Evolutionary conservation across 2,329 filamentous ascomycete genomes (phyloP), one percentile per base, ranked within the genome.

Genomic region (Neophaeococcomyces mojaviensis): DNA sequence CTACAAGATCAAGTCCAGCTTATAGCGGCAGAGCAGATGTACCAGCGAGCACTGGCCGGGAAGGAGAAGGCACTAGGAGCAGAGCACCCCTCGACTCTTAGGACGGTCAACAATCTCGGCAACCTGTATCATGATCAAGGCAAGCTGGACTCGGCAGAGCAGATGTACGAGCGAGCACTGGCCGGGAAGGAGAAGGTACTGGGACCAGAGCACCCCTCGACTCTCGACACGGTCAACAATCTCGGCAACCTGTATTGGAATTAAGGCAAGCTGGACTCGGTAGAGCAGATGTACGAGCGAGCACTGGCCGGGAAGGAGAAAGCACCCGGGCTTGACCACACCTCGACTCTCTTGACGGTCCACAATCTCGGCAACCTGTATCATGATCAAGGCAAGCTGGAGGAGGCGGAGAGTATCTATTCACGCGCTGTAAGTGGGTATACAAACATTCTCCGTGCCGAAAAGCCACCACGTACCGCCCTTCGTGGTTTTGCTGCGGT

Each of bases 51-150:
- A 46, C 47, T 62, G 32, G 36, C 34, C 42, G 54, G 52, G 8
- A 22, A 47, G 1, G 54, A 60, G 50, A 53, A 53, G 45, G 44
- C 44, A 7, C 35, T 55, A 7, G 58, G 57, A 20, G 33, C 50
- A 7, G 46, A 56, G 26, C 58, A 61, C 45, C 49, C 47, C 15
- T 57, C 46, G 34, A 58, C 58, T 31, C 51, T 61, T 13, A 19
- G 39, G n/a, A 56, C 55, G n/a, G 51, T 60, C 30, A 49, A 55
- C 32, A 53, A 56, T 39, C 49, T 62, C 18, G 59, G 54, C 4
- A 8, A 15, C 39, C 42, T 61, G 45, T 61, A 59, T 44, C n/a
- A n/a, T n/a, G n/a, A n/a, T n/a, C n/a, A n/a, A n/a, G n/a, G n/a
- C n/a, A n/a, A n/a, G n/a, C n/a, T 3, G 1, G 30, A 13, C 54